Percentiles rank a stretch among this genome's conserved stretches.
Evolutionary conservation across 805 yeast species (phyloP).

Genomic region (Zygoascus biomembranicola): DNA sequence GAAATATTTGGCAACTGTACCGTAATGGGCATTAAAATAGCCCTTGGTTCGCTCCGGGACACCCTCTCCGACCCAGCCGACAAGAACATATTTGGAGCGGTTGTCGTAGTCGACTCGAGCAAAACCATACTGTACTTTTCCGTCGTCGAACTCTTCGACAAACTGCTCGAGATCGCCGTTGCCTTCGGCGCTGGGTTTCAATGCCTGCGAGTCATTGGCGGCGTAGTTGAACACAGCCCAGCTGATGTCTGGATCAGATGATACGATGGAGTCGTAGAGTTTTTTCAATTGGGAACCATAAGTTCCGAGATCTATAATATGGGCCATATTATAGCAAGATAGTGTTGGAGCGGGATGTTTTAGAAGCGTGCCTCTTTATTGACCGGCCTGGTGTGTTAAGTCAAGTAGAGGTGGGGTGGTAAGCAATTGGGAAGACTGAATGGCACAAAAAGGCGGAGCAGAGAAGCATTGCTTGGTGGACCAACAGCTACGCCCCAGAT

Average conservation of each 20-base stretch:
- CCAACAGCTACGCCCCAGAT: no score
- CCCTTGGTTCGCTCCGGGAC: constrained; percentile 53
- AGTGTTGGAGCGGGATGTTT: no score
- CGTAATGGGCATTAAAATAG: constrained; percentile 35
- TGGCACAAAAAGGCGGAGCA: background rate
- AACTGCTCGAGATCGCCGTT: constrained; percentile 59
- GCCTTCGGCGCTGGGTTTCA: constrained; percentile 31
- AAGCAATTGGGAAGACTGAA: background rate
- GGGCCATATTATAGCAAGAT: background rate
- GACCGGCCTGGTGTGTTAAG: background rate
- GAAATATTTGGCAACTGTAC: constrained; percentile 32
- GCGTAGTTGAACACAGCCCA: constrained; percentile 80
- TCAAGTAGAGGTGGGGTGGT: background rate
- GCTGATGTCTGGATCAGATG: constrained; percentile 58
- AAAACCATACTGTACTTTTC: constrained; percentile 83
- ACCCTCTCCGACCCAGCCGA: constrained; percentile 94
- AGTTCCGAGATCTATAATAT: constrained; percentile 46
- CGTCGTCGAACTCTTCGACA: constrained; percentile 73
- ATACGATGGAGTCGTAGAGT: constrained; percentile 69
- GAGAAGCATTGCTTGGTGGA: no score
- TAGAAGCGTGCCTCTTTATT: no score
- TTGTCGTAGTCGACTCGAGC: constrained; percentile 84
- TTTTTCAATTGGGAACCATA: constrained; percentile 68
- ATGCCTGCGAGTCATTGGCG: constrained; percentile 35
- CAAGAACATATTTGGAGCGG: constrained; percentile 72